Evolutionary conservation across 805 yeast species (phyloP), one percentile per base, ranked within the genome.

Genomic region (Tetrapisispora phaffii): DNA sequence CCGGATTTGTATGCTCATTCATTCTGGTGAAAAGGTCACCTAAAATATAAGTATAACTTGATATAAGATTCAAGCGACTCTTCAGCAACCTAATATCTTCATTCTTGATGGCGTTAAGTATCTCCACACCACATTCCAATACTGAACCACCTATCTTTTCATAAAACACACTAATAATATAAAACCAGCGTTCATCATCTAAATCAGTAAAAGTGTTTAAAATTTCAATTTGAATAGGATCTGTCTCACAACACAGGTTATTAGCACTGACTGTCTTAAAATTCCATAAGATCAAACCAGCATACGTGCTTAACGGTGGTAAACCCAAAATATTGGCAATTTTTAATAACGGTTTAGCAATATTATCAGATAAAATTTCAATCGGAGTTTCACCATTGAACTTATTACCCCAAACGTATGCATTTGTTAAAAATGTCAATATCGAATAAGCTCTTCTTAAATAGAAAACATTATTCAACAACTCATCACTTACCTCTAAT

Each of bases 1-100:
- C 94, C 2, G 97, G 97, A 58, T 88, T 96, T 63, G 96, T 86
- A 83, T 83, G 83, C 53, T 89, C 95, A 57, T 85, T 88, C 93
- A 89, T 84, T 54, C 76, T 74, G 76, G 81, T 77, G 53, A 90
- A 66, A 1, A 85, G 74, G 3, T 82, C 70, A 13, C 88, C 93
- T 52, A 90, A 68, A 47, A 71, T 68, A 58, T 85, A 95, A 43
- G 89, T 82, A 34, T 75, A 66, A 60, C 82, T 85, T 1, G 96
- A 95, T 44, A 89, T 64, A 32, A 57, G 62, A 58, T 85, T 85
- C 42, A 89, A 66, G 38, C 71, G 62, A 31, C 52, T 58, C 8
- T 70, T 67, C 22, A 55, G 40, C 9, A 80, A 76, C 3, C 53
- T 53, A 0, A 56, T 57, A 40, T 82, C 66, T 41, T 73, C 68